A percentile compares a stretch with the other conserved stretches of the same genome.
Conservation (phyloP, 1,284 basidiomycete species). For the Athelia sp. region DNA sequence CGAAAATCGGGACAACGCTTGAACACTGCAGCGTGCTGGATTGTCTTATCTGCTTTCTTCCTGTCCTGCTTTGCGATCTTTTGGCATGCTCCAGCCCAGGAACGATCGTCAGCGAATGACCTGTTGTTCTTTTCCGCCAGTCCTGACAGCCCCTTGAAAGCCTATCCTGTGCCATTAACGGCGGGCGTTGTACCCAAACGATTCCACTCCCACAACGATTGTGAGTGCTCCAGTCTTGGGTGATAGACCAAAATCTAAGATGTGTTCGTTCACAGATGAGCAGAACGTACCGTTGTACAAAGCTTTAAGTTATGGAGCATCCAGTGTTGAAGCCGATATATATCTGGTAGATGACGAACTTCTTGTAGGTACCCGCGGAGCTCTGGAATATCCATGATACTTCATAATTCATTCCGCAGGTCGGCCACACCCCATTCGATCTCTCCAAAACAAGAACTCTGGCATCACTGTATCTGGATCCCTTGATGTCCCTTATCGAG, state of each 20-base stretch:
- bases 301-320: conserved; percentile 45
- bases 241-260: not conserved
- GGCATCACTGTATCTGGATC: conserved; percentile 7
- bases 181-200: conserved; percentile 44
- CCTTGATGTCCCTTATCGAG: conserved; percentile 26
- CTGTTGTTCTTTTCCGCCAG: not conserved
- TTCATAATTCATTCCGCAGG: conserved; percentile 18
- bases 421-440: conserved; percentile 41
- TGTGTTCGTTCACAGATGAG: conserved; percentile 34
- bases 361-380: conserved; percentile 25
- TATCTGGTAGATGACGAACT: conserved; percentile 43
- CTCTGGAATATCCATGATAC: not conserved
- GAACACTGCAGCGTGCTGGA: not conserved
- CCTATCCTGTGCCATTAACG: conserved; percentile 47
- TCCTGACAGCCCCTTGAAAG: conserved; percentile 22
- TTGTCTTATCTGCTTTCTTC: not conserved
- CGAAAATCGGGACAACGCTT: no score
- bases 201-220: conserved; percentile 55
- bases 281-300: conserved; percentile 46
- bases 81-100: not conserved
- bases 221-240: conserved; percentile 22
- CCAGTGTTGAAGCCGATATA: conserved; percentile 52
- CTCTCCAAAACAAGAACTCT: conserved; percentile 27
- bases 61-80: conserved; percentile 1
- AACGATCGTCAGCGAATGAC: not conserved